A percentile compares a stretch with the other conserved stretches of the same genome.
Conservation (phyloP, 129 eudicot genomes). For the Glebionis coronaria region DNA sequence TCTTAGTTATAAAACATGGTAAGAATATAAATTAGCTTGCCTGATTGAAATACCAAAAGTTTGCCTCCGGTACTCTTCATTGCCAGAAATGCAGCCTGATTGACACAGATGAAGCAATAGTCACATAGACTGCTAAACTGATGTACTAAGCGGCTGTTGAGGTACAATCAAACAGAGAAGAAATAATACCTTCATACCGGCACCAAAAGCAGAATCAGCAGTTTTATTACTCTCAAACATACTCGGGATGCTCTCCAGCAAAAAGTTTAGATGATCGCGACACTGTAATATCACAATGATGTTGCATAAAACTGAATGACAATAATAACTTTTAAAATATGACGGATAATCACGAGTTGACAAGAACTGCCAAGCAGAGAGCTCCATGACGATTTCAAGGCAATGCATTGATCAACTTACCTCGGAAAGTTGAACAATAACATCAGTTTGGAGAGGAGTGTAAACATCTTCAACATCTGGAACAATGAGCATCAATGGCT, state of each 20-base stretch:
- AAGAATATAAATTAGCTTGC: slow-evolving; percentile 38
- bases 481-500: slow-evolving; percentile 97
- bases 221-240: slow-evolving; percentile 81
- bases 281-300: slow-evolving; percentile 50
- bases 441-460: slow-evolving; percentile 89
- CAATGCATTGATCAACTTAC: slow-evolving; percentile 31
- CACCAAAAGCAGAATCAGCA: slow-evolving; percentile 96
- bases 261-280: slow-evolving; percentile 73
- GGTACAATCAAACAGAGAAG: slow-evolving; percentile 1
- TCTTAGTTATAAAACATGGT: background rate
- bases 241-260: slow-evolving; percentile 84
- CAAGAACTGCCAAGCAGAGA: background rate
- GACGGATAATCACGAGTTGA: background rate
- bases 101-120: slow-evolving; percentile 33
- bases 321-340: background rate
- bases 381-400: background rate
- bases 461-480: slow-evolving; percentile 93
- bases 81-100: slow-evolving; percentile 65
- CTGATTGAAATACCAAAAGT: slow-evolving; percentile 91
- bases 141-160: too few species aligned
- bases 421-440: slow-evolving; percentile 90
- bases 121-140: too few species aligned
- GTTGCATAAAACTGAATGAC: background rate
- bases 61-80: slow-evolving; percentile 95
- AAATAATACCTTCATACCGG: slow-evolving; percentile 73